Percentiles rank a stretch among this genome's conserved stretches.
Evolutionary conservation across 257 asterid genomes (phyloP).

Genomic region (Plantago major): DNA sequence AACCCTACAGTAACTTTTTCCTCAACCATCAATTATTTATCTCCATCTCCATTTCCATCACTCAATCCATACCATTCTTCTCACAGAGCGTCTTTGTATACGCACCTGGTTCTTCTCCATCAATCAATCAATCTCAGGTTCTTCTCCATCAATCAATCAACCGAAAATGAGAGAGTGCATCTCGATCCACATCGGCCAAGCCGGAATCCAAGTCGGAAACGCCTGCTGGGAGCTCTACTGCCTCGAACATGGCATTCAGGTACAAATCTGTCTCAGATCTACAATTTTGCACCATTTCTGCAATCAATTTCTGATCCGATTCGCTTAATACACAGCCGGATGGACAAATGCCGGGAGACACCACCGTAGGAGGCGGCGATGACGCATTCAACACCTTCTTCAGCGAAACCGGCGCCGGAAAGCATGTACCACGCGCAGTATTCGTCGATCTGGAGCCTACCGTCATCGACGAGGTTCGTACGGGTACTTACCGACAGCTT

Average conservation of each 20-base stretch:
- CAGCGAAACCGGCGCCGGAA: slow-evolving; percentile 58
- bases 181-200: slow-evolving; percentile 96
- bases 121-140: background rate
- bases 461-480: slow-evolving; percentile 54
- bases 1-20: no score
- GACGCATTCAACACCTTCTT: slow-evolving; percentile 61
- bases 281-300: no score
- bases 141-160: background rate
- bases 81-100: no score
- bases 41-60: no score
- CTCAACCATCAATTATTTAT: no score
- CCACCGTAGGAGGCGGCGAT: slow-evolving; percentile 49
- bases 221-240: slow-evolving; percentile 97
- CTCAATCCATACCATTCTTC: no score
- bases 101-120: no score
- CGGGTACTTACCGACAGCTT: no score
- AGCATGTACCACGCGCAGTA: slow-evolving; percentile 54
- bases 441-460: slow-evolving; percentile 59
- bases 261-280: no score
- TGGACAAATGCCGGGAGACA: slow-evolving; percentile 62
- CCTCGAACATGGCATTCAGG: slow-evolving; percentile 90
- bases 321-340: slow-evolving; percentile 36
- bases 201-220: slow-evolving; percentile 94
- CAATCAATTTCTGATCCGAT: background rate
- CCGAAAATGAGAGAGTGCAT: slow-evolving; percentile 92